A percentile compares a stretch with the other conserved stretches of the same genome.
phyloP scores from a whole-genome alignment of 169 alveolate species.

The Hepatocystis sp. region DNA sequence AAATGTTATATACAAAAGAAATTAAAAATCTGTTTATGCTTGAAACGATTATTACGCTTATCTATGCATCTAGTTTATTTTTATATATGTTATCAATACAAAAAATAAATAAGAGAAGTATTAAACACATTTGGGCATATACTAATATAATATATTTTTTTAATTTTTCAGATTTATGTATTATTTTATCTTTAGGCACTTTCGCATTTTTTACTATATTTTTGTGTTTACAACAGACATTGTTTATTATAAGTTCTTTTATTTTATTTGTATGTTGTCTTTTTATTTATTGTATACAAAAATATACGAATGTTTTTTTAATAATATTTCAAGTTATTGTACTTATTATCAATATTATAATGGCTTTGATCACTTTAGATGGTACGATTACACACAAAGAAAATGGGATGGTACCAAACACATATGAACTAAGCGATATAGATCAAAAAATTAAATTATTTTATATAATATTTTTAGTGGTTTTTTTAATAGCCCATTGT shows the following conservation, averaged over 20 bases:
- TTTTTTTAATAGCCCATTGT: constrained; percentile 45
- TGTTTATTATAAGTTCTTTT: constrained; percentile 21
- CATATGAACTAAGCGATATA: too few relatives aligned
- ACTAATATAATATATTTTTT: constrained; percentile 28
- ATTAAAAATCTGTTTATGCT: constrained; percentile 14
- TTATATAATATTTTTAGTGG: constrained; percentile 33
- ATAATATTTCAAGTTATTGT: constrained; percentile 33
- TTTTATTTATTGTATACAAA: constrained; percentile 23
- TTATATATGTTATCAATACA: constrained; percentile 37
- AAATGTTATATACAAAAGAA: background rate
- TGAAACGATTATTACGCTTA: constrained; percentile 19
- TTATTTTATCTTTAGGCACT: constrained; percentile 26
- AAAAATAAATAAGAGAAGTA: constrained; percentile 7
- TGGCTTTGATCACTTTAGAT: too few relatives aligned
- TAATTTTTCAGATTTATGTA: constrained; percentile 44
- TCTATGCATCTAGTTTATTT: constrained; percentile 36
- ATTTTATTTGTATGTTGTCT: constrained; percentile 35
- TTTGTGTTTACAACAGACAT: constrained; percentile 10
- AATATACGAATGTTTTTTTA: constrained; percentile 21
- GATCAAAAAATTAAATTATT: too few relatives aligned
- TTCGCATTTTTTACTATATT: constrained; percentile 61
- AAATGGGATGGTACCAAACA: too few relatives aligned
- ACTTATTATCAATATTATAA: constrained; percentile 18
- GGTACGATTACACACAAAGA: too few relatives aligned
- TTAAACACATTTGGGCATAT: constrained; percentile 40